Evolutionary conservation across 768 basidiomycete species (phyloP).

Genomic region (Pulveroboletus sp.): DNA sequence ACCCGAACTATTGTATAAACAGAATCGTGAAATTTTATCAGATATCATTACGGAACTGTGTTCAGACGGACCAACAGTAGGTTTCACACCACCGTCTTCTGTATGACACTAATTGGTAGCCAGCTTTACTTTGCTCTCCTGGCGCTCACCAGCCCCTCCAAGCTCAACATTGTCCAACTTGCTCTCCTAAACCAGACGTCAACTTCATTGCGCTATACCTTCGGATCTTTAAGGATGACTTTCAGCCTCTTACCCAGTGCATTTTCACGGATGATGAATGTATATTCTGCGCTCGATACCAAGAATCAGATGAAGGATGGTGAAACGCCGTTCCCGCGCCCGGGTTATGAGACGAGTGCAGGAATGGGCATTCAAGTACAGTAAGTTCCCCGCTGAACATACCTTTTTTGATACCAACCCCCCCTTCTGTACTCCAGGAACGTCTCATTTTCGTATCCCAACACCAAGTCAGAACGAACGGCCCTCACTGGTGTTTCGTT

Average conservation of each 20-base stretch:
- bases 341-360: slow-evolving; percentile 5
- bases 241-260: slow-evolving; percentile 9
- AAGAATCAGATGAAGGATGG: slow-evolving; percentile 29
- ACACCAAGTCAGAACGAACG: slow-evolving; percentile 24
- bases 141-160: slow-evolving; percentile 24
- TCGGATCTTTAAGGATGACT: slow-evolving; percentile 11
- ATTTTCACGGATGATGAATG: slow-evolving; percentile 18
- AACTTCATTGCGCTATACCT: slow-evolving; percentile 20
- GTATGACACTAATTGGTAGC: neutral
- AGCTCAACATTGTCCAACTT: slow-evolving; percentile 28
- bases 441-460: slow-evolving; percentile 53
- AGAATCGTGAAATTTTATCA: slow-evolving; percentile 1
- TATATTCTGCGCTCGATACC: slow-evolving; percentile 22
- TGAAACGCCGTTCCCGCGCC: slow-evolving; percentile 20
- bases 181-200: slow-evolving; percentile 30
- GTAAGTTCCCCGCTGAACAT: too few species aligned
- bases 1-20: slow-evolving; percentile 14
- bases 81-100: neutral
- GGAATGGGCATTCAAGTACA: slow-evolving; percentile 20
- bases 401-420: neutral
- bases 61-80: slow-evolving; percentile 18
- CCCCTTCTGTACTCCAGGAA: slow-evolving; percentile 35
- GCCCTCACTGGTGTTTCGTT: slow-evolving; percentile 26
- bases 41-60: slow-evolving; percentile 9
- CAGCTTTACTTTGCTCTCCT: slow-evolving; percentile 31